Evolutionary conservation across 768 basidiomycete species (phyloP).

Genomic region (Suillus clintonianus): DNA sequence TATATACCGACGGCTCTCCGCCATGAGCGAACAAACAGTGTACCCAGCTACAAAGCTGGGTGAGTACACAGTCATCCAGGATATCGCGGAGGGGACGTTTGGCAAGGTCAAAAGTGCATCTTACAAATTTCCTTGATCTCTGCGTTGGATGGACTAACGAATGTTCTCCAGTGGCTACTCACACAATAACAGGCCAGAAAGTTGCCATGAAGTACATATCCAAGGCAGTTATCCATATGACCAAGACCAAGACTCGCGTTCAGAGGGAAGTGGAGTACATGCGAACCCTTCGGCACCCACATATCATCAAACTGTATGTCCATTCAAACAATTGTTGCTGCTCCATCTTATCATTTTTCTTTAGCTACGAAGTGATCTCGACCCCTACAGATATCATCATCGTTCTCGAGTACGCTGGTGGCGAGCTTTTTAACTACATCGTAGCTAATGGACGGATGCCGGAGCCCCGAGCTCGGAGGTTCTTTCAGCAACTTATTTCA

Average conservation of each 20-base stretch:
- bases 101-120: conserved; percentile 97
- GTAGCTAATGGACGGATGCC: conserved; percentile 91
- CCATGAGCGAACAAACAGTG: conserved; percentile 28
- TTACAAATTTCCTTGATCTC: conserved; percentile 17
- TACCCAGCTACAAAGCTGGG: conserved; percentile 78
- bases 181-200: conserved; percentile 91
- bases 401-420: conserved; percentile 94
- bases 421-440: conserved; percentile 98
- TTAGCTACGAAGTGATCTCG: conserved; percentile 84
- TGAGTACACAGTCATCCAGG: conserved; percentile 84
- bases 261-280: conserved; percentile 97
- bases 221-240: conserved; percentile 88
- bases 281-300: conserved; percentile 89
- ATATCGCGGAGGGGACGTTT: conserved; percentile 96
- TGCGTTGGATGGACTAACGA: conserved; percentile 13
- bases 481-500: conserved; percentile 98
- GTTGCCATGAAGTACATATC: conserved; percentile 99
- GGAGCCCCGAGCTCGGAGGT: conserved; percentile 83
- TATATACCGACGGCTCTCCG: conserved; percentile 19
- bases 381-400: conserved; percentile 97
- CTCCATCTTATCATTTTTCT: conserved; percentile 7
- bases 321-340: background rate
- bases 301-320: conserved; percentile 94
- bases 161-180: conserved; percentile 73
- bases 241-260: conserved; percentile 90